Evolutionary conservation across 257 asterid species (phyloP), one percentile per base, ranked within the genome.

Genomic region (Capsicum pubescens): DNA sequence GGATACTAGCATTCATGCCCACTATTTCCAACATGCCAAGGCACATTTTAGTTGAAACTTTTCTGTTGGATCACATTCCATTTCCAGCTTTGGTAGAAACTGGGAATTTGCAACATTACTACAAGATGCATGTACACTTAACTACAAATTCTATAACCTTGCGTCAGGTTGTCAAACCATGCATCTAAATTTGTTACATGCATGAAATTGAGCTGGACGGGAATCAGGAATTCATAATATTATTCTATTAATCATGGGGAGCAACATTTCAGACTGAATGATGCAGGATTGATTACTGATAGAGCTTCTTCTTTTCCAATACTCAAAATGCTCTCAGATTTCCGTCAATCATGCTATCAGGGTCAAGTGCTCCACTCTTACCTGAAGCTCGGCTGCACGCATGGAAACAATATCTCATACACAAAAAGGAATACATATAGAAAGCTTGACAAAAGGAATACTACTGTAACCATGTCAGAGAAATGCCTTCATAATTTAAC

Each of bases 401-500:
- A 74, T 74, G 81, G 44, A 74, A 50, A 74, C 81, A 74, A 12
- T 74, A 19, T 74, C 17, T 50, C 60, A 19, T 74, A 19, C 12
- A 21, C 80, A 50, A 12, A 71, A 10, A 19, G 79, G n/a, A 71
- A 71, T 71, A 50, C 46, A 10, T 42, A 70, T 70, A 7, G 15
- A 42, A 17, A 44, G 79, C 57, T 70, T 17, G 56, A 44, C 56
- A 71, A 71, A n/a, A 71, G 39, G 58, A 9, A 2, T 71, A 46
- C 79, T n/a, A 35, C 79, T 9, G 57, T n/a, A 9, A n/a, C 15
- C 4, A 67, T 35, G 74, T 36, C 74, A 71, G 10, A 71, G 39
- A 71, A 46, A 71, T 71, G 80, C 39, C 80, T 71, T 46, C 11
- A n/a, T 46, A 10, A n/a, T 46, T 71, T n/a, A 50, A 71, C 79